A percentile compares a stretch with the other conserved stretches of the same genome.
Evolutionary conservation across 179 eudicot species (phyloP).

Genomic region (Silene vulgaris): DNA sequence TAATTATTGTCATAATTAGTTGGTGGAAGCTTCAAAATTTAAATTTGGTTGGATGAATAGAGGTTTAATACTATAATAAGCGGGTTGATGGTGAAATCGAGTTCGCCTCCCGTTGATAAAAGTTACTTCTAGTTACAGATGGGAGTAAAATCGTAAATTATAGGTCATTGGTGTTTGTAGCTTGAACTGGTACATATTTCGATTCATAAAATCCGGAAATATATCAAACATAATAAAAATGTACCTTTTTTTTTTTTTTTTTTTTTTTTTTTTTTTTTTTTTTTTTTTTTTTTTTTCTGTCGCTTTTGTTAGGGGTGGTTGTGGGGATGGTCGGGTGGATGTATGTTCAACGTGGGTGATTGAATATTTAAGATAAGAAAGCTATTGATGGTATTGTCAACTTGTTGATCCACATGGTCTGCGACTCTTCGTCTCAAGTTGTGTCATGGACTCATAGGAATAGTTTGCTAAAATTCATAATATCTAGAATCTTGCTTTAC

Average conservation of each 20-base stretch:
- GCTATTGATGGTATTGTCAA: neutral
- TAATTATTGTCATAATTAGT: too few relatives aligned
- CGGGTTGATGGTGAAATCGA: too few relatives aligned
- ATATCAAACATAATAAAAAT: too few relatives aligned
- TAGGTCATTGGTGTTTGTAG: too few relatives aligned
- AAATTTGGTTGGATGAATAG: neutral
- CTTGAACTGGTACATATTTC: too few relatives aligned
- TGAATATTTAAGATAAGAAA: neutral
- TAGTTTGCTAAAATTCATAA: neutral
- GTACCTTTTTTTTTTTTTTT: neutral
- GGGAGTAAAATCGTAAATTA: too few relatives aligned
- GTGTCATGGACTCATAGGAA: neutral
- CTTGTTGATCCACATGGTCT: neutral
- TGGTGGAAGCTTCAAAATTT: neutral
- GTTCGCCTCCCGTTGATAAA: too few relatives aligned
- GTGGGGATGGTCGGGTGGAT: neutral
- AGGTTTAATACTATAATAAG: too few relatives aligned
- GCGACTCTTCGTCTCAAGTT: neutral
- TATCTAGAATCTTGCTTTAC: neutral
- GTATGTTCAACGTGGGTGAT: neutral
- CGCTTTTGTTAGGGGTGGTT: neutral
- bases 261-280: too few relatives aligned
- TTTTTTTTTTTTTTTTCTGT: too few relatives aligned
- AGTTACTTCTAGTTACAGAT: too few relatives aligned
- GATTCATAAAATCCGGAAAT: too few relatives aligned